Conservation (phyloP, 495 filamentous ascomycete genomes). For the Lophium mytilinum region DNA sequence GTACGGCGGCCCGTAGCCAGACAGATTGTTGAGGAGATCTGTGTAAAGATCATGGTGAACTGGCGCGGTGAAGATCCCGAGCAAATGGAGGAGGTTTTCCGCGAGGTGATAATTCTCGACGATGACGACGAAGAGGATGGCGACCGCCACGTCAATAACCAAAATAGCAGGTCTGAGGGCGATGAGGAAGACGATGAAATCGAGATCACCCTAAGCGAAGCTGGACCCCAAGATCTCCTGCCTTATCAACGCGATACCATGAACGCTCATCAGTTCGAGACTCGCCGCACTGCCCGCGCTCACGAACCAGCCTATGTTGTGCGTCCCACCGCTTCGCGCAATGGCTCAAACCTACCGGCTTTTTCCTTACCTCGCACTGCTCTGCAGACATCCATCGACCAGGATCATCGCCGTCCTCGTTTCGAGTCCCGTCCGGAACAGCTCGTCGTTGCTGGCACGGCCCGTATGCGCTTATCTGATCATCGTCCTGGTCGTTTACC, state of each 20-base stretch:
- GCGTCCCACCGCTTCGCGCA: no score
- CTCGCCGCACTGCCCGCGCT: background rate
- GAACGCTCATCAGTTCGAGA: conserved; percentile 1
- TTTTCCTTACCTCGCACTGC: no score
- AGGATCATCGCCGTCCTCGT: no score
- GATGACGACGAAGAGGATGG: conserved; percentile 65
- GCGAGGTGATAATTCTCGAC: conserved; percentile 74
- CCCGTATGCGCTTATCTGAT: no score
- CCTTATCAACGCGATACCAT: background rate
- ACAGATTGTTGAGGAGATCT: conserved; percentile 58
- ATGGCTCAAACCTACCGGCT: no score
- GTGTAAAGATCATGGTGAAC: conserved; percentile 64
- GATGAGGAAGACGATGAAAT: conserved; percentile 17
- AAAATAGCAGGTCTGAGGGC: background rate
- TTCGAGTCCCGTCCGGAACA: no score
- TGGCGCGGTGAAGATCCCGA: conserved; percentile 82
- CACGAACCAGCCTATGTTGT: conserved; percentile 1
- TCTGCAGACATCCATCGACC: no score
- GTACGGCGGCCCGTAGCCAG: conserved; percentile 62
- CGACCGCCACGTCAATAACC: conserved; percentile 35
- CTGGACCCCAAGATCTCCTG: conserved; percentile 1
- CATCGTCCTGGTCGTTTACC: no score
- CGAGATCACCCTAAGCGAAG: conserved; percentile 12
- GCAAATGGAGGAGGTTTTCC: conserved; percentile 64
- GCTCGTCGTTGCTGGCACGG: no score